Evolutionary conservation across 177 flowering plant species (phyloP).

Genomic region (Vitis hybrid): DNA sequence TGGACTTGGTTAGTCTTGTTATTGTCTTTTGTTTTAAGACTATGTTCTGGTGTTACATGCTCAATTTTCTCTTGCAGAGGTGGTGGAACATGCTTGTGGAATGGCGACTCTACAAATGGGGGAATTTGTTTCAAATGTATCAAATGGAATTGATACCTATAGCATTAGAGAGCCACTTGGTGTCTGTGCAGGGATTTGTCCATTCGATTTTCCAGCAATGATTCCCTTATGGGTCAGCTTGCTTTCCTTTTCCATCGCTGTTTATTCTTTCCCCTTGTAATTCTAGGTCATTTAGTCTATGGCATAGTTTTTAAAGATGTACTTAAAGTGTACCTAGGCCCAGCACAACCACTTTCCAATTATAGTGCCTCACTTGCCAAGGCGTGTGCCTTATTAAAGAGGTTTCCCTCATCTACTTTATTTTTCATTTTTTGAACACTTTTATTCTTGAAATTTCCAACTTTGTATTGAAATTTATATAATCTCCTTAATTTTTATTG

Average conservation of each 20-base stretch:
- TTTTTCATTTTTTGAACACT: too few relatives aligned
- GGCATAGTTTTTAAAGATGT: too few relatives aligned
- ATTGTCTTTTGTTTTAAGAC: neutral
- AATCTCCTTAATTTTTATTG: too few relatives aligned
- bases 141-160: constrained; percentile 39
- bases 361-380: too few relatives aligned
- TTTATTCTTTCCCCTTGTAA: neutral
- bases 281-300: neutral
- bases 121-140: constrained; percentile 34
- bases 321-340: too few relatives aligned
- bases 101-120: constrained; percentile 35
- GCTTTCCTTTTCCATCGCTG: neutral
- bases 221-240: constrained; percentile 48
- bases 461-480: too few relatives aligned
- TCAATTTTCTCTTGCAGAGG: constrained; percentile 21
- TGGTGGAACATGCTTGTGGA: constrained; percentile 44
- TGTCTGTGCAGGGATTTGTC: constrained; percentile 46
- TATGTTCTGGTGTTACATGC: neutral
- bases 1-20: constrained; percentile 38
- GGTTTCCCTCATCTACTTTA: too few relatives aligned
- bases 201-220: constrained; percentile 56
- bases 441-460: too few relatives aligned
- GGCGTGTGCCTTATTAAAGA: too few relatives aligned
- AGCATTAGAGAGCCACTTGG: constrained; percentile 46
- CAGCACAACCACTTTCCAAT: too few relatives aligned